Percentiles rank a stretch among this genome's conserved stretches.
phyloP scores from a whole-genome alignment of 352 stramenopile species.

The Pythium phragmitis region DNA sequence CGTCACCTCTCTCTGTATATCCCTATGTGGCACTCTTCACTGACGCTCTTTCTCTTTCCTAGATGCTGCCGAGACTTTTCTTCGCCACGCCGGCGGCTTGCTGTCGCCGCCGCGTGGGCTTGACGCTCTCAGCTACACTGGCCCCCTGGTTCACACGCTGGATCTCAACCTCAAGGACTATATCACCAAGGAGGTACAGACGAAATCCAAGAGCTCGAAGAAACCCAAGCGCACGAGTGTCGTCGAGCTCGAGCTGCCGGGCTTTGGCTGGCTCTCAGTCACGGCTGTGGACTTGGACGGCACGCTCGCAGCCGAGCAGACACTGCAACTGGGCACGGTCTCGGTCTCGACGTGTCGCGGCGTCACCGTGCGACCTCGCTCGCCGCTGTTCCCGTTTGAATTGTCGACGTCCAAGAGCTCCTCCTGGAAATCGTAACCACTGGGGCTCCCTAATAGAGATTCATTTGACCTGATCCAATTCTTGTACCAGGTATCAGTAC shows the following conservation, averaged over 20 bases:
- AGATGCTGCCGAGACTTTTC: constrained; percentile 75
- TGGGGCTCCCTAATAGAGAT: constrained; percentile 4
- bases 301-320: constrained; percentile 58
- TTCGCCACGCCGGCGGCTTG: constrained; percentile 76
- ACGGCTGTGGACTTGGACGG: constrained; percentile 82
- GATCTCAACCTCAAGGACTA: constrained; percentile 73
- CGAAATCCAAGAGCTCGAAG: constrained; percentile 71
- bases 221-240: constrained; percentile 79
- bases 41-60: not conserved
- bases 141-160: constrained; percentile 47
- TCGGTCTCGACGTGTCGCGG: constrained; percentile 63
- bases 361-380: constrained; percentile 50
- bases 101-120: constrained; percentile 76
- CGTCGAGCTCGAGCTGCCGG: constrained; percentile 75
- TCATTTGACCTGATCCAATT: not conserved
- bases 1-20: constrained; percentile 16
- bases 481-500: not conserved
- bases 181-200: constrained; percentile 54
- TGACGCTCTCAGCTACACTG: constrained; percentile 76
- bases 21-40: constrained; percentile 1
- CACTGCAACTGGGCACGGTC: constrained; percentile 60
- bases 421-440: constrained; percentile 65
- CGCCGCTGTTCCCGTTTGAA: constrained; percentile 78
- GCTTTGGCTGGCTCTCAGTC: constrained; percentile 79
- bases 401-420: constrained; percentile 75